These are phyloP conservation scores for Euptelea pleiosperma DNA, from an alignment of 164 flowering plant species.

Conservation along the genomic window DNA sequence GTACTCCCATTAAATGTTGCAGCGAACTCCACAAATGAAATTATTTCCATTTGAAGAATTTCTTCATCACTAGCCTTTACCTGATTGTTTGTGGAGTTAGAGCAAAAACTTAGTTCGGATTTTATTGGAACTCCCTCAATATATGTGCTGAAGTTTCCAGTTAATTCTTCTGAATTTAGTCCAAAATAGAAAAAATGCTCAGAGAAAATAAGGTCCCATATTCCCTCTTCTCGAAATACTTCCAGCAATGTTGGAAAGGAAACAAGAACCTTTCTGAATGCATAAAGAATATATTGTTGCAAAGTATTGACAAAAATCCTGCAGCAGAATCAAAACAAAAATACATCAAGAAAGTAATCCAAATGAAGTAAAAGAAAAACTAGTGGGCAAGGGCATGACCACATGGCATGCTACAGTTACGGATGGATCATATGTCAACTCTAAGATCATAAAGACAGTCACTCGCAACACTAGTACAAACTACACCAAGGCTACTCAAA, in stretches of 20 bases:
- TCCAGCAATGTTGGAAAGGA: slow-evolving; percentile 57
- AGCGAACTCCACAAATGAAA: slow-evolving; percentile 79
- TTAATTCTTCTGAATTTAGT: slow-evolving; percentile 39
- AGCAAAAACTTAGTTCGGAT: slow-evolving; percentile 17
- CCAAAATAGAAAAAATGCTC: slow-evolving; percentile 83
- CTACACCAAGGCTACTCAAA: too few species aligned
- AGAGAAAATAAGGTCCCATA: slow-evolving; percentile 91
- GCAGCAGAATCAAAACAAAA: slow-evolving; percentile 22
- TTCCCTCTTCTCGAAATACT: slow-evolving; percentile 72
- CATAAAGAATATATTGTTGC: slow-evolving; percentile 57
- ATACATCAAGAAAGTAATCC: not conserved
- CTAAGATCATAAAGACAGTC: too few species aligned
- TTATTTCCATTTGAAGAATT: slow-evolving; percentile 65
- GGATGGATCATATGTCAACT: not conserved
- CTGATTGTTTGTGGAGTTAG: slow-evolving; percentile 19
- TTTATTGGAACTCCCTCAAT: slow-evolving; percentile 14
- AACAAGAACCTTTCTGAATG: slow-evolving; percentile 68
- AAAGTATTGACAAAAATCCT: slow-evolving; percentile 66
- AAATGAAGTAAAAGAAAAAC: slow-evolving; percentile 1
- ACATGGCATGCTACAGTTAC: not conserved
- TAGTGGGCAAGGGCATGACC: too few species aligned
- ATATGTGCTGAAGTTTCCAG: slow-evolving; percentile 26
- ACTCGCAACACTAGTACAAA: too few species aligned
- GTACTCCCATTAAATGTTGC: slow-evolving; percentile 64
- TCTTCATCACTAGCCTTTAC: slow-evolving; percentile 36